Base-by-base conservation (phyloP, 1,284 basidiomycete genomes). In the Inonotus hispidus region DNA sequence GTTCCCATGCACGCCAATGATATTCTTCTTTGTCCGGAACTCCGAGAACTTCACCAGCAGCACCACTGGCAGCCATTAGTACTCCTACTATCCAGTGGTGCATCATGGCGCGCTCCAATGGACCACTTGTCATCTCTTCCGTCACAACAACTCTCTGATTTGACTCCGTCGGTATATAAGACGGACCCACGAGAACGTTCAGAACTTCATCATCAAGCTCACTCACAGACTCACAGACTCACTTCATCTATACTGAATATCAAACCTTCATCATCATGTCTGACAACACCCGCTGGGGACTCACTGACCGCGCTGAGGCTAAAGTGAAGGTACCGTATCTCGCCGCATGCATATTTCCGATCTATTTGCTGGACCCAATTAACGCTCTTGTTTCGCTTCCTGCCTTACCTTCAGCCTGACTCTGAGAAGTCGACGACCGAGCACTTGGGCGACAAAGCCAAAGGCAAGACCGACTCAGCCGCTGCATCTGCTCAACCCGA, bases 361-460 rank as follows among this genome's bases (percentile, higher is more conserved):
- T n/a, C 21, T 1, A 10, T 39, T n/a, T n/a, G n/a, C n/a, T n/a
- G n/a, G n/a, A n/a, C 6, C 27, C 35, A 8, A 35, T 16, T 27
- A 13, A 21, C 38, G 5, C 19, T 8, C 32, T 10, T 43, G 23
- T 46, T 45, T 59, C 53, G 23, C 23, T 39, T 19, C 53, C 21
- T 58, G n/a, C 3, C 56, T n/a, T n/a, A n/a, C n/a, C n/a, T n/a
- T n/a, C n/a, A 81, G 79, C 80, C 80, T 66, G 80, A 82, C 67
- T 78, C 76, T 16, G 64, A 85, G 77, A 85, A 86, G 75, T 71
- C 77, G 25, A 74, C 72, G 60, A 70, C 75, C 41, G 83, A 85
- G 75, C 72, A 84, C 63, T 68, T 75, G n/a, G 75, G 79, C 55
- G 85, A 88, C 73, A 69, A 73, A 56, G 11, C 83, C 68, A 82